Base-by-base conservation (phyloP, 2,329 filamentous ascomycete species). In the Nannizziopsis barbatae region DNA sequence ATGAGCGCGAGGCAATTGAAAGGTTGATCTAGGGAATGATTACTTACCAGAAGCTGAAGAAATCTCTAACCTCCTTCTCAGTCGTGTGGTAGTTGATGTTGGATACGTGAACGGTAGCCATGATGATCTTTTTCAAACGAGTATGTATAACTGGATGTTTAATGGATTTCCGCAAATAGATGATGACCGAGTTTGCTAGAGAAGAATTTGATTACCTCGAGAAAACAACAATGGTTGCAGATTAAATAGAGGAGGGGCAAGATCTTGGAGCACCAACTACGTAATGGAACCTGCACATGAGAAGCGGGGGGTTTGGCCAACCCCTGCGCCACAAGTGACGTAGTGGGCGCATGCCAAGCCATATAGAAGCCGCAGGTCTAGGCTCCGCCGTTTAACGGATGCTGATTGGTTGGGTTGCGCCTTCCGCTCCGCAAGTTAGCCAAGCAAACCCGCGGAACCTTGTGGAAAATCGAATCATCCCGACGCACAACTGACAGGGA, bases 11-110 rank as follows among this genome's bases (percentile, higher is more conserved):
- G 37, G 35, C 12, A 27, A 18, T 18, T 35, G 27, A 5, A 32
- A 36, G 37, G 14, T 10, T 17, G 32, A 5, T 17, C 2, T 17
- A 8, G 42, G 17, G 10, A 8, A n/a, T 17, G n/a, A 40, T 41
- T 39, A 61, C 79, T 65, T 76, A 90, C 86, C 79, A 82, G 69
- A 96, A 96, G 74, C 84, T 92, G 76, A 98, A 98, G 76, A 98
- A 98, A 65, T 95, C 89, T 63, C 80, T 81, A 60, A 98, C 81
- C 70, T 96, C 88, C 71, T 89, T 83, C 70, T 98, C 88, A 57
- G 78, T 80, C 50, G 90, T 95, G 65, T 82, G 71, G 54, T 74
- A 65, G 58, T 85, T 81, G 71, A 98, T 95, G 73, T 92, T 89
- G 71, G 85, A 84, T 61, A 96, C 89, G 71, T 89, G 73, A 55